Base-by-base conservation (phyloP, 2,329 filamentous ascomycete species). In the Exophiala xenobiotica region DNA sequence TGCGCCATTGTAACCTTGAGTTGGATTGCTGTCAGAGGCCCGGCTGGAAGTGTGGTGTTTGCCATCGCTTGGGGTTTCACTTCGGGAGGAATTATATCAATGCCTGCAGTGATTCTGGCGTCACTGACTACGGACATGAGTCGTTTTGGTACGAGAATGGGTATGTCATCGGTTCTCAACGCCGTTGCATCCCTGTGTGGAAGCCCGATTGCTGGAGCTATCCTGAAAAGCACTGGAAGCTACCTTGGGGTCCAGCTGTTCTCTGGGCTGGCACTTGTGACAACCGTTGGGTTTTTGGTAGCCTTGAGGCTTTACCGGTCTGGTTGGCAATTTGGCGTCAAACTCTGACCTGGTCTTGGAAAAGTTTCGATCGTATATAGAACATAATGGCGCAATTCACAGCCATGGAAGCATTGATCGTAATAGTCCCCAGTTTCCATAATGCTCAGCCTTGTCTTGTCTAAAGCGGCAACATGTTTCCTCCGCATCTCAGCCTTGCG, bases 61-160 rank as follows among this genome's bases (percentile, higher is more conserved):
- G 56, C 65, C 1, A 51, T 68, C 0, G 20, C 72, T 3, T 70
- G 70, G 3, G 72, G 73, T 0, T 72, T 72, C 49, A 67, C 68
- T 18, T 67, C 68, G 0, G 73, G 74, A 0, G 63, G 67, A 0
- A 67, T 72, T 18, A 69, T 74, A 14, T 67, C 69, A 0, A 54
- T 75, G 2, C 67, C 69, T 3, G 67, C 71, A 0, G 68, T 68
- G 0, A 64, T 68, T 2, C 62, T 75, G 4, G 65, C 68, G 1
- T 54, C 58, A 1, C 48, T 74, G 0, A 66, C 68, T 0, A 42
- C 60, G 6, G 63, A 73, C 20, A 51, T 64, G 6, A 51, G 52
- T 1, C 61, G 64, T 3, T 64, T 74, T 4, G 73, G 73, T 0
- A 73, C 71, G 0, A 62, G 73, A 2, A 68, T 74, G 31, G 73